Percentiles rank a stretch among this genome's conserved stretches.
These are phyloP conservation scores for Creolimax fragrantissima DNA, from an alignment of 78 protist genomes.

Conservation along the genomic window DNA sequence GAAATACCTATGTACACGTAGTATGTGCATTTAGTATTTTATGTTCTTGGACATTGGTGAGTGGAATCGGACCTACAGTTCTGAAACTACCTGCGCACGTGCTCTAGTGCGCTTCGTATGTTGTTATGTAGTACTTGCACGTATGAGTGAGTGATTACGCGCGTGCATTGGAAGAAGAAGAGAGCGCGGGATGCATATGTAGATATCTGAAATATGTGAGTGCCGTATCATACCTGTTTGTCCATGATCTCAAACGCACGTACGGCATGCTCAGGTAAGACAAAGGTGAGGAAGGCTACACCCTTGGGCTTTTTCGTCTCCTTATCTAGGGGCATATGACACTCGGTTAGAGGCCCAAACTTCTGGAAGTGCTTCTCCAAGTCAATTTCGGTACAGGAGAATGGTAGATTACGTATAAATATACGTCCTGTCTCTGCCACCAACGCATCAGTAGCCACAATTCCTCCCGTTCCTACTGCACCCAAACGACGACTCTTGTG, in stretches of 20 bases:
- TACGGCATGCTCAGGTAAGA: constrained; percentile 69
- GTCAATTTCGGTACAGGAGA: constrained; percentile 56
- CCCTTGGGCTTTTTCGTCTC: constrained; percentile 70
- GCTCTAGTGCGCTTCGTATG: no score
- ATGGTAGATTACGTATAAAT: constrained; percentile 64
- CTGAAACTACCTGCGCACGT: no score
- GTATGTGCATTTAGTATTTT: no score
- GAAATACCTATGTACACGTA: no score
- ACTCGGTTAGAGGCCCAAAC: constrained; percentile 54
- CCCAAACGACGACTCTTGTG: background rate
- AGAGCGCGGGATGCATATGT: background rate
- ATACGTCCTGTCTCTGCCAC: constrained; percentile 51
- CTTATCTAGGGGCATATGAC: constrained; percentile 71
- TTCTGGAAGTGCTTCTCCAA: constrained; percentile 13
- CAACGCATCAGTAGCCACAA: background rate
- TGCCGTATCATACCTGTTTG: background rate
- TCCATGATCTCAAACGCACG: constrained; percentile 37
- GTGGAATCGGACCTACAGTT: no score
- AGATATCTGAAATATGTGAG: no score
- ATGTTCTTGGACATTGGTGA: no score
- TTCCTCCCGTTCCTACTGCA: background rate
- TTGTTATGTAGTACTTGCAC: background rate
- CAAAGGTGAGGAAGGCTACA: constrained; percentile 61
- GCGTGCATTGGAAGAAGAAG: background rate
- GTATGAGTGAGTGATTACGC: background rate